These are phyloP conservation scores for Eruca vesicaria DNA, from an alignment of 441 rosid genomes.

Conservation along the genomic window DNA sequence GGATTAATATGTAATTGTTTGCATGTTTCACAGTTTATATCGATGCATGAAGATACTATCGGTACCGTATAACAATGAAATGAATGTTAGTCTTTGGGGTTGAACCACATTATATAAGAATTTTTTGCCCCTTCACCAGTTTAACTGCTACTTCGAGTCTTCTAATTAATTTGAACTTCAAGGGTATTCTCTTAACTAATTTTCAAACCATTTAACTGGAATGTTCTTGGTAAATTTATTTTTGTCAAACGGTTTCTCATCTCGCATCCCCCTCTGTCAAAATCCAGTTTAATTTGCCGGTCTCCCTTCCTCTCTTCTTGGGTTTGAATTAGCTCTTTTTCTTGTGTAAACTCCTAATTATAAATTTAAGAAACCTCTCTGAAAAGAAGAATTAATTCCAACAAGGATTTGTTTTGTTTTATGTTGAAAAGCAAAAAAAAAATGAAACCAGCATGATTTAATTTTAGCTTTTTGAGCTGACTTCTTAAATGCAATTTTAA, in stretches of 20 bases:
- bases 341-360: background rate
- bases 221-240: background rate
- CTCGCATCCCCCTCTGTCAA: background rate
- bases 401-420: background rate
- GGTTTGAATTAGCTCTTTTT: background rate
- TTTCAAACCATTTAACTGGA: background rate
- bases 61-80: background rate
- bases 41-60: background rate
- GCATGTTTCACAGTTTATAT: background rate
- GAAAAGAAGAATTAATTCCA: background rate
- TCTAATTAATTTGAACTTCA: no score
- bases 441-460: background rate
- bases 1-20: background rate
- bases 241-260: background rate
- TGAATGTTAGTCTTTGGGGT: background rate
- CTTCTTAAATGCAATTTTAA: constrained; percentile 9
- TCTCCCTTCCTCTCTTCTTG: background rate
- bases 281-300: background rate
- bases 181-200: no score
- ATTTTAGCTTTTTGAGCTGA: constrained; percentile 1
- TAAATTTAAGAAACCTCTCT: background rate
- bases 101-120: background rate
- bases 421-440: background rate
- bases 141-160: background rate
- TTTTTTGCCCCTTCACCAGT: background rate